Base-by-base conservation (phyloP, 352 stramenopile genomes). In the Pythium chondricola region DNA sequence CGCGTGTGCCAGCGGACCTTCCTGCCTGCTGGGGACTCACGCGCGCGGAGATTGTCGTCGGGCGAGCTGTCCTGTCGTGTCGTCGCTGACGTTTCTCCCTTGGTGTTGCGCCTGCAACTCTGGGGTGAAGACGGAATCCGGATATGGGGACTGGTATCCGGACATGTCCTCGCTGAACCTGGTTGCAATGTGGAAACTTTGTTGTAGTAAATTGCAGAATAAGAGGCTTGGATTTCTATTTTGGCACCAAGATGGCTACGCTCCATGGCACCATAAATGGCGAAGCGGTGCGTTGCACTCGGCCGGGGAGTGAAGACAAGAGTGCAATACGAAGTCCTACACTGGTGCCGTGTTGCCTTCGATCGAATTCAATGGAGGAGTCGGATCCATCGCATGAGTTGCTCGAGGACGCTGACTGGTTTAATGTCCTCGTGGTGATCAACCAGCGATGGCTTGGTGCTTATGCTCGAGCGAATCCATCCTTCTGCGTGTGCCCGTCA, bases 361-460 rank as follows among this genome's bases (percentile, higher is more conserved):
- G n/a, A n/a, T n/a, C n/a, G n/a, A n/a, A n/a, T n/a, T n/a, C n/a
- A n/a, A n/a, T n/a, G n/a, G n/a, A n/a, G 63, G 43, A 39, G 17
- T 16, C 35, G 33, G 22, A n/a, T 8, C 33, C 33, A 18, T 22
- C 33, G 13, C 33, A 10, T 31, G 25, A 14, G 13, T 29, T 13
- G 20, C 43, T 64, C 39, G 39, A 58, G 43, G 60, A 49, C 26
- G 46, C 16, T 17, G 44, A 50, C 46, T 63, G 52, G 50, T 81
- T 84, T 39, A 63, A 75, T 22, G 58, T 63, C 33, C 68, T 91
- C 22, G 70, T 85, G 43, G 62, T 42, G 6, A 58, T 60, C 33
- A 91, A 91, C 58, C 74, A 69, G 45, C 69, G 69, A 24, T 91
- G 79, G 79, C 61, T 91, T 24, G 54, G 67, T 11, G 66, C 64